Evolutionary conservation across 78 protist genomes (phyloP).

Genomic region (Dictyostelium discoideum): DNA sequence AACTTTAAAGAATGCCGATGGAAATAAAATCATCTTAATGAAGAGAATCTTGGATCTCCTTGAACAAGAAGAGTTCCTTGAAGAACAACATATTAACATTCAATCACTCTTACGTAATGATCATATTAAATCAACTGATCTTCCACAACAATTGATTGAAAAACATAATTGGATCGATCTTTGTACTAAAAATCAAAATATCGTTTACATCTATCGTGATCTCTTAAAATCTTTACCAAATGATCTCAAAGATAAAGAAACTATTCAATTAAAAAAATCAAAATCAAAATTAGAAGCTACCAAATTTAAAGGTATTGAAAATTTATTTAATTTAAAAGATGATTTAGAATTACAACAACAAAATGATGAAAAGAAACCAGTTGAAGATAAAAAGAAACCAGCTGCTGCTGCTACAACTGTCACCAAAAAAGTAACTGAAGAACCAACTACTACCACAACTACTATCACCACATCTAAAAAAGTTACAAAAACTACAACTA

Average conservation of each 20-base stretch:
- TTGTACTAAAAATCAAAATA: not conserved
- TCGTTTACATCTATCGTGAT: constrained; percentile 11
- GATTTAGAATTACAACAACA: constrained; percentile 17
- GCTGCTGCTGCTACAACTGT: not conserved
- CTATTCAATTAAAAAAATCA: not conserved
- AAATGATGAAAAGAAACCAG: not conserved
- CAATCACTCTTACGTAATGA: constrained; percentile 40
- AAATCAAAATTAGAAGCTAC: not conserved
- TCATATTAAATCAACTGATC: constrained; percentile 27
- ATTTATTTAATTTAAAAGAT: constrained; percentile 33
- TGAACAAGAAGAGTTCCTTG: not conserved
- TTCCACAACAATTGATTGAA: not conserved
- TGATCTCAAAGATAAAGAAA: not conserved
- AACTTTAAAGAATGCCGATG: constrained; percentile 8
- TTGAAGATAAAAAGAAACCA: not conserved
- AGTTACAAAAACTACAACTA: constrained; percentile 1
- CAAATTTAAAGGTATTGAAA: constrained; percentile 12
- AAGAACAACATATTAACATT: constrained; percentile 1
- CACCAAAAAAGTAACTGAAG: not conserved
- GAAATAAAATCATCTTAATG: constrained; percentile 48
- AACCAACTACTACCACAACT: not conserved
- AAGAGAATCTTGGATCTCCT: constrained; percentile 15
- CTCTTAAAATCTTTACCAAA: constrained; percentile 10
- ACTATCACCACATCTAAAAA: constrained; percentile 3
- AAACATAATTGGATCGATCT: not conserved